Base-by-base conservation (phyloP, 1,284 basidiomycete species). In the Pyrrhoderma lamaoense region DNA sequence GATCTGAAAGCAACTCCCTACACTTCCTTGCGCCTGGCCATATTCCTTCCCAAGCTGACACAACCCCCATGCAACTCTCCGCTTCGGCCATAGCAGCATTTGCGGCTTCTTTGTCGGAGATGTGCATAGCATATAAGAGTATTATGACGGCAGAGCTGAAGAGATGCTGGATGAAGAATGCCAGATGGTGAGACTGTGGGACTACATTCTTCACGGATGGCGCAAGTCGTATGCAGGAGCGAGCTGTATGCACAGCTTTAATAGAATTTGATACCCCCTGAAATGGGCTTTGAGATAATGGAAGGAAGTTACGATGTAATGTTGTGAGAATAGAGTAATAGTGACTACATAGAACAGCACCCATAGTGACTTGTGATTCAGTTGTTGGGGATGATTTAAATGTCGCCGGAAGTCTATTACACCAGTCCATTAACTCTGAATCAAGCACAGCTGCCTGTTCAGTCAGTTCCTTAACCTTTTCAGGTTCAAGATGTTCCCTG, bases 81-180 rank as follows among this genome's bases (percentile, higher is more conserved):
- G 86, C 89, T 67, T 92, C 89, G 2, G 87, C 81, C 76, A 90
- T 85, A 8, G 90, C 90, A 8, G 82, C 75, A 37, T 75, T 67
- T 22, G 84, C 77, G 34, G 83, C 80, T 39, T 79, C 73, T 25
- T 77, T 66, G 54, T 93, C 89, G 3, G 78, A 62, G 1, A 85
- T 80, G 63, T 92, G 89, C 77, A 93, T 92, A 45, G 91, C 86
- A 66, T 86, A 93, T 2, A 93, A 71, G 35, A 93, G 70, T 42
- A 93, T 81, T 60, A 93, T 90, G 52, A 93, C 88, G 1, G 89
- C 88, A 25, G 89, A 91, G 59, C 88, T 91, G 73, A 93, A 93
- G 16, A 93, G 75, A 60, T 91, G 89, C 62, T 93, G 91, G 52
- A 92, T 89, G 71, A 90, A 93, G 65, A 93, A 90, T 1, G 90